Evolutionary conservation across 2,329 filamentous ascomycete species (phyloP), one percentile per base, ranked within the genome.

Genomic region (Beauveria pseudobassiana): DNA sequence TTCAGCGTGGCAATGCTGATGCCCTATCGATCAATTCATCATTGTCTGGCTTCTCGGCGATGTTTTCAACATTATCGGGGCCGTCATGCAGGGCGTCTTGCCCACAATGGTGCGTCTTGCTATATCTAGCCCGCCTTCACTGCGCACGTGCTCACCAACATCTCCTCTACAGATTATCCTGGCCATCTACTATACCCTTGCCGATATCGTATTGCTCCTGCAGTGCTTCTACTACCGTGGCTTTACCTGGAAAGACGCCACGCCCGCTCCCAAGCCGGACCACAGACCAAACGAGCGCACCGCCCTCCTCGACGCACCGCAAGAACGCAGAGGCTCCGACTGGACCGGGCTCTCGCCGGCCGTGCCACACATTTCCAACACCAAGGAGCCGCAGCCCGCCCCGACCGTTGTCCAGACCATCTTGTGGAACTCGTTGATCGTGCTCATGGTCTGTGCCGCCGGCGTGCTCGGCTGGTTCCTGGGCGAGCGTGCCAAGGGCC

Each of bases 141-240:
- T 26, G 26, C 24, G 24, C 51, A 26, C 46, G 24, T 49, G 62
- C 63, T 46, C 46, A 62, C 56, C 42, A 45, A 48, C 5, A 7
- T 40, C 14, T 16, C 50, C 16, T 56, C 26, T 16, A 18, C 64
- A 87, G 85, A 87, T 91, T 64, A 96, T 96, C 59, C 80, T 97
- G n/a, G 93, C 93, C 14, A 83, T 96, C 18, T 96, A 96, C 74
- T 96, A 98, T 73, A 96, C 93, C 18, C 82, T 96, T 43, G 92
- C 92, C 64, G 93, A 98, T 71, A 84, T 97, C 48, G 91, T 98
- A 1, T 81, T 99, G 1, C 79, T 98, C 0, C 82, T 80, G 1
- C 95, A 99, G 76, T 96, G 91, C 75, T 96, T 98, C 78, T 98
- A 96, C 78, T 99, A 99, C 75, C 87, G 90, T 58, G 93, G 93